Conservation (phyloP, 441 rosid species). For the Adansonia madagascariensis region DNA sequence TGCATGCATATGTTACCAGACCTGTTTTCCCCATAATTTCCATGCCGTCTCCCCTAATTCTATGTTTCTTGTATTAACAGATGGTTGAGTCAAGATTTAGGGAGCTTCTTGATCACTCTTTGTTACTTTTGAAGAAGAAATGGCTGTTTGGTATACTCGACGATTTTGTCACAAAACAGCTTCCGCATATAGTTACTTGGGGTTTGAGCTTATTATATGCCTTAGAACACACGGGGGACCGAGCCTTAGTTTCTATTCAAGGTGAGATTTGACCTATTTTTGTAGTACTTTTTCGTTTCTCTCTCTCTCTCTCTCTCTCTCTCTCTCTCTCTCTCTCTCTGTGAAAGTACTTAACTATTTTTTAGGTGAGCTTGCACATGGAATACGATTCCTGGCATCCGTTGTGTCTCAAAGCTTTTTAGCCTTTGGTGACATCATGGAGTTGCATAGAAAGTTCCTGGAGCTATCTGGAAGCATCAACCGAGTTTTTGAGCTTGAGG, state of each 20-base stretch:
- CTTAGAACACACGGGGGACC: constrained; percentile 90
- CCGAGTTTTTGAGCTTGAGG: constrained; percentile 95
- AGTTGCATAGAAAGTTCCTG: constrained; percentile 86
- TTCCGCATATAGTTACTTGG: constrained; percentile 99
- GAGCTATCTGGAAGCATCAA: constrained; percentile 95
- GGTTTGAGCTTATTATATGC: constrained; percentile 96
- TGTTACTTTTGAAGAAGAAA: constrained; percentile 80
- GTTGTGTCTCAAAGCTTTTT: constrained; percentile 99
- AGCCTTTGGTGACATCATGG: constrained; percentile 98
- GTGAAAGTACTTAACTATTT: constrained; percentile 28
- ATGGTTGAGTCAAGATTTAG: constrained; percentile 90
- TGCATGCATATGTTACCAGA: background rate
- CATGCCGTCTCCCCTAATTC: background rate
- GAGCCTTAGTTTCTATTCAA: constrained; percentile 82
- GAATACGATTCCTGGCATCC: constrained; percentile 94
- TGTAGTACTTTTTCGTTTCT: constrained; percentile 17
- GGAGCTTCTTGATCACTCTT: constrained; percentile 86
- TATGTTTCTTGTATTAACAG: constrained; percentile 45
- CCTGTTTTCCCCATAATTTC: background rate
- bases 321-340: constrained; percentile 8
- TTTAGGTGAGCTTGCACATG: constrained; percentile 97
- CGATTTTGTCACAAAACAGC: constrained; percentile 97
- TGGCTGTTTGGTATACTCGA: constrained; percentile 93
- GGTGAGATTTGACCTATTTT: constrained; percentile 49
- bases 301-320: background rate